Percentiles rank a stretch among this genome's conserved stretches.
Evolutionary conservation across 1,284 basidiomycete species (phyloP).

Genomic region (Vanrija pseudolonga): DNA sequence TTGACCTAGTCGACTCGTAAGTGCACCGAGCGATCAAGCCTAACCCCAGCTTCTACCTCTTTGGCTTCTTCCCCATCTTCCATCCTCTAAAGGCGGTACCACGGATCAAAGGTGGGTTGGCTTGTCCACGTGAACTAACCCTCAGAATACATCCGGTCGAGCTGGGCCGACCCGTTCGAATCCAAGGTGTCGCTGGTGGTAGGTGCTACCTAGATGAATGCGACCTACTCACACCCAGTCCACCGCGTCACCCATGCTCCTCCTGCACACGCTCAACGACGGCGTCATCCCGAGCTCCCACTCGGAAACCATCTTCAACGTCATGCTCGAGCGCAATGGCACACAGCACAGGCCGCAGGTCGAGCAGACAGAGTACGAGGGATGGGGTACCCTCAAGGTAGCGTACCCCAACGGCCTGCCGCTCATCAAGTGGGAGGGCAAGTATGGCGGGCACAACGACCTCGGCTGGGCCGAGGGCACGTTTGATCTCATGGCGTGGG

Average conservation of each 20-base stretch:
- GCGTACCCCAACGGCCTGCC: conserved; percentile 10
- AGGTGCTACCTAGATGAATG: background rate
- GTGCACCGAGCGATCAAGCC: background rate
- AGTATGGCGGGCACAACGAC: conserved; percentile 38
- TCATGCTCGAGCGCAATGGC: background rate
- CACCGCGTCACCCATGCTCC: conserved; percentile 64
- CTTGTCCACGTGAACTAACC: background rate
- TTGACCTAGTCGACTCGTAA: conserved; percentile 35
- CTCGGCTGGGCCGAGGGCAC: conserved; percentile 44
- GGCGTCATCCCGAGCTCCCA: conserved; percentile 74
- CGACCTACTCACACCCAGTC: conserved; percentile 42
- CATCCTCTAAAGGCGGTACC: conserved; percentile 31
- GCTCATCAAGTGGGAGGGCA: conserved; percentile 40
- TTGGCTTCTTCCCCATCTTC: conserved; percentile 35
- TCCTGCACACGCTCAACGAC: conserved; percentile 78
- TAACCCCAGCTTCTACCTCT: conserved; percentile 33
- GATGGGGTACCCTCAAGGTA: conserved; percentile 30
- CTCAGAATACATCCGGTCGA: conserved; percentile 27
- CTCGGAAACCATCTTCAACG: conserved; percentile 63
- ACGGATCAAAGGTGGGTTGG: conserved; percentile 21
- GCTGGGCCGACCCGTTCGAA: conserved; percentile 30
- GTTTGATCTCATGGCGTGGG: conserved; percentile 36
- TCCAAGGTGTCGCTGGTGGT: conserved; percentile 28
- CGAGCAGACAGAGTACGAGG: conserved; percentile 12
- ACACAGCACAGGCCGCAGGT: background rate